Base-by-base conservation (phyloP, 306 rosid genomes). In the Quercus engelmannii region DNA sequence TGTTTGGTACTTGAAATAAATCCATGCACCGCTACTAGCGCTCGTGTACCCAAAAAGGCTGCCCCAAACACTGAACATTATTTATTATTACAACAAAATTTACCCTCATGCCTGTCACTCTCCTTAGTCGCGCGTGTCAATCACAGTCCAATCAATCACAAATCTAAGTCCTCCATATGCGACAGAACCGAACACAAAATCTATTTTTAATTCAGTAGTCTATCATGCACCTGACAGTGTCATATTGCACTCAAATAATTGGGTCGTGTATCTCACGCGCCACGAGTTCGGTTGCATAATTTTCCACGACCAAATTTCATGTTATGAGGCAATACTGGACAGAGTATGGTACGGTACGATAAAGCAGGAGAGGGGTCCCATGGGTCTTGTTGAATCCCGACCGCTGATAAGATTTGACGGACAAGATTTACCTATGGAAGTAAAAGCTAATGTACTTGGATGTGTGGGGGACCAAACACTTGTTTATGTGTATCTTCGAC, bases 41-140 rank as follows among this genome's bases (percentile, higher is more conserved):
- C 69, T 77, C 81, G 69, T 77, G 69, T 77, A 55, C 38, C 75
- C 46, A 23, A 46, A 77, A 55, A 55, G 57, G 18, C 58, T 51
- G 80, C 43, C 57, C 43, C 43, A 69, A 7, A 4, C 15, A 14
- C 57, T n/a, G 38, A n/a, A 33, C 69, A 55, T 38, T 21, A 31
- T 78, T 78, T 78, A 55, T 54, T 55, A 17, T 43, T 15, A 1
- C 19, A 31, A 61, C 12, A 31, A 61, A 15, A 4, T 14, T 62
- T 17, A 28, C 31, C 31, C 7, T 1, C 7, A 20, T 8, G 3
- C 41, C 13, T 1, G 19, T 58, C 79, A 76, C 19, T 43, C 43
- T 75, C 43, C 0, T 4, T 23, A 12, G 2, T 4, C 6, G 71
- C 12, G 71, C 79, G 79, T 76, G 14, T 8, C 0, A 0, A n/a